Conservation (phyloP, 768 basidiomycete species). For the Xerocomellus intermedius region DNA sequence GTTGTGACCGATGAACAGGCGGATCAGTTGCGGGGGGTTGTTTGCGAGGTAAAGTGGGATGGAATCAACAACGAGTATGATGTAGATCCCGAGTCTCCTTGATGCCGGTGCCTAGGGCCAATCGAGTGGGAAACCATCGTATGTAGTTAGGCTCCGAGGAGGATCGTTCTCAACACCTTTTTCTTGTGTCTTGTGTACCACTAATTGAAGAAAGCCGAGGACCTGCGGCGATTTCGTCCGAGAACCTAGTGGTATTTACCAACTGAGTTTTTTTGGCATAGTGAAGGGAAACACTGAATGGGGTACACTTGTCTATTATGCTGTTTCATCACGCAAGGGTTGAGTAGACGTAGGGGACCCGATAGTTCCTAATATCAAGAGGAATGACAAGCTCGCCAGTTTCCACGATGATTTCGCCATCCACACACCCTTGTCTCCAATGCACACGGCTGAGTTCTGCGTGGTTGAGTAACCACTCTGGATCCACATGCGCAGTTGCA, state of each 20-base stretch:
- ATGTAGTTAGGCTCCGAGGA: not conserved
- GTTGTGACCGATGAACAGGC: not conserved
- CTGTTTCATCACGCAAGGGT: not conserved
- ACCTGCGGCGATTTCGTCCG: not conserved
- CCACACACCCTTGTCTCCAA: conserved; percentile 6
- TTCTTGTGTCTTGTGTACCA: not conserved
- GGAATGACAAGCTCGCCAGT: not conserved
- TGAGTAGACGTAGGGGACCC: not conserved
- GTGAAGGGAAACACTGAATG: not conserved
- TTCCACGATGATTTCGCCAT: conserved; percentile 10
- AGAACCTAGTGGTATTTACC: not conserved
- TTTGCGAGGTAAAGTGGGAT: not conserved
- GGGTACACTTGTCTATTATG: not conserved
- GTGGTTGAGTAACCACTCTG: conserved; percentile 43
- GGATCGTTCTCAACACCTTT: not conserved
- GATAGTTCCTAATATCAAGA: not conserved
- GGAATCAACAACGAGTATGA: not conserved
- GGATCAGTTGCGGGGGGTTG: not conserved
- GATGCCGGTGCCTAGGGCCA: not conserved
- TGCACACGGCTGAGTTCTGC: conserved; percentile 42
- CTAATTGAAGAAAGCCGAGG: not conserved
- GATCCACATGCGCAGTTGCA: conserved; percentile 38
- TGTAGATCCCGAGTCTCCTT: not conserved
- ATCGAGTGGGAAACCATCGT: not conserved
- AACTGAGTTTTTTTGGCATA: too few species aligned